These are phyloP conservation scores for Sanguinoderma infundibulare DNA, from an alignment of 1,284 basidiomycete species.

Conservation along the genomic window DNA sequence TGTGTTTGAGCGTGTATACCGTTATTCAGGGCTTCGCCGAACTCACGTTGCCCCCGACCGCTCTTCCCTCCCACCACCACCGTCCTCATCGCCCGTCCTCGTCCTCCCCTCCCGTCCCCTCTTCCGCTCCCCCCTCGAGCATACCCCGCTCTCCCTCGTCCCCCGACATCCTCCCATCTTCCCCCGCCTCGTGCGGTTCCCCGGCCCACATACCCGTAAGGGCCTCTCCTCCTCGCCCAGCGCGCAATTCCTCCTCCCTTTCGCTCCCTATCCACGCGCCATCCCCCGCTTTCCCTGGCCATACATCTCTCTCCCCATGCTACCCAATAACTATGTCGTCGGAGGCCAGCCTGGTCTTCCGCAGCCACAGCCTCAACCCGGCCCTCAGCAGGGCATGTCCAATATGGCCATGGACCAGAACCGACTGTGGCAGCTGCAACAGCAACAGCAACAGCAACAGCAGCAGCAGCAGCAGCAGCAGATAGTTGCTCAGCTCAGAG, in stretches of 20 bases:
- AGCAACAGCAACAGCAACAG: constrained; percentile 47
- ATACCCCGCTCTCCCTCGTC: constrained; percentile 21
- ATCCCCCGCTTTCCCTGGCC: constrained; percentile 25
- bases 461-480: constrained; percentile 47
- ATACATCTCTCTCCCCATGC: constrained; percentile 24
- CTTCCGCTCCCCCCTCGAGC: constrained; percentile 25
- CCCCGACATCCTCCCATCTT: constrained; percentile 13
- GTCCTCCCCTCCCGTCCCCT: constrained; percentile 24
- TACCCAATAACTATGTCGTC: constrained; percentile 43
- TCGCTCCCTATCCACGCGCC: constrained; percentile 23
- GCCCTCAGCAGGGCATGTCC: constrained; percentile 44
- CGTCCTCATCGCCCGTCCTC: constrained; percentile 27
- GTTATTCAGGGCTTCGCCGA: constrained; percentile 31
- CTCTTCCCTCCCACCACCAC: constrained; percentile 36
- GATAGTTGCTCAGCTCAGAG: constrained; percentile 29
- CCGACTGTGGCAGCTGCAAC: constrained; percentile 62
- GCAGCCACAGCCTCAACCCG: constrained; percentile 32
- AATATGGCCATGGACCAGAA: constrained; percentile 50
- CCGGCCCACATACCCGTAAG: constrained; percentile 20
- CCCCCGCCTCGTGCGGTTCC: constrained; percentile 33
- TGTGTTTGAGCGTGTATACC: constrained; percentile 35
- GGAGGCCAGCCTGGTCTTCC: constrained; percentile 51
- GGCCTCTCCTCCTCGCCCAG: constrained; percentile 32
- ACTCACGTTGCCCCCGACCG: constrained; percentile 33
- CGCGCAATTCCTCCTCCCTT: constrained; percentile 5